phyloP scores from a whole-genome alignment of 768 basidiomycete species.

The Lyophyllum shimeji region DNA sequence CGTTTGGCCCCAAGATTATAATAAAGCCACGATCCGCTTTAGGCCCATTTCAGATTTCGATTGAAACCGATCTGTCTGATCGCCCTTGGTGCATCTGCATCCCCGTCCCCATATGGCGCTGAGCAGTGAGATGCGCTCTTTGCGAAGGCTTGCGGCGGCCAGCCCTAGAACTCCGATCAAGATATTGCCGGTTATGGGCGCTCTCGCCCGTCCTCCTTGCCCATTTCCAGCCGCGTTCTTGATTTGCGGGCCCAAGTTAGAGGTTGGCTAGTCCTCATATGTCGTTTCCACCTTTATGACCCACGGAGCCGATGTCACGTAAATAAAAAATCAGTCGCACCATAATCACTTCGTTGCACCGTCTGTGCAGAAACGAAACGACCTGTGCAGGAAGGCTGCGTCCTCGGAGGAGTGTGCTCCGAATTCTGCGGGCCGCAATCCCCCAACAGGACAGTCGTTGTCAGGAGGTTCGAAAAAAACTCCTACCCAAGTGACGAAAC shows the following conservation, averaged over 20 bases:
- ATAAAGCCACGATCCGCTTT: slow-evolving; percentile 15
- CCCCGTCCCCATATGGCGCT: slow-evolving; percentile 8
- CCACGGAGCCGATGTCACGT: slow-evolving; percentile 9
- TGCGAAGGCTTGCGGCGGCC: slow-evolving; percentile 13
- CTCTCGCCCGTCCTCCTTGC: not conserved
- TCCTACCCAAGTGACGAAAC: slow-evolving; percentile 6
- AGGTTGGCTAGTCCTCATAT: slow-evolving; percentile 4
- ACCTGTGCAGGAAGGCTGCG: too few relatives aligned
- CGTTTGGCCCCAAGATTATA: not conserved
- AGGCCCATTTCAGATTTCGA: slow-evolving; percentile 1
- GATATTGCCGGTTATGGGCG: slow-evolving; percentile 12
- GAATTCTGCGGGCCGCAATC: slow-evolving; percentile 10
- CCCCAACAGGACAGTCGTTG: slow-evolving; percentile 6
- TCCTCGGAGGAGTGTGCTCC: not conserved
- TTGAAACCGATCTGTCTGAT: slow-evolving; percentile 16
- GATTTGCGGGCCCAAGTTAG: not conserved
- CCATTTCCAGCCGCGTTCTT: slow-evolving; percentile 12
- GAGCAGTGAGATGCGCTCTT: slow-evolving; percentile 6
- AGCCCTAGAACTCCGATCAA: slow-evolving; percentile 16
- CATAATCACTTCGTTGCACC: not conserved
- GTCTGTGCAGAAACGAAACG: too few relatives aligned
- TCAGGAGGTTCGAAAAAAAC: slow-evolving; percentile 1
- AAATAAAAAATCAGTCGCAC: not conserved
- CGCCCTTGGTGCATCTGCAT: not conserved
- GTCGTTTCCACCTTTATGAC: not conserved